A percentile compares a stretch with the other conserved stretches of the same genome.
Evolutionary conservation across 1,284 basidiomycete species (phyloP).

Genomic region (Microstroma glucosiphilum): DNA sequence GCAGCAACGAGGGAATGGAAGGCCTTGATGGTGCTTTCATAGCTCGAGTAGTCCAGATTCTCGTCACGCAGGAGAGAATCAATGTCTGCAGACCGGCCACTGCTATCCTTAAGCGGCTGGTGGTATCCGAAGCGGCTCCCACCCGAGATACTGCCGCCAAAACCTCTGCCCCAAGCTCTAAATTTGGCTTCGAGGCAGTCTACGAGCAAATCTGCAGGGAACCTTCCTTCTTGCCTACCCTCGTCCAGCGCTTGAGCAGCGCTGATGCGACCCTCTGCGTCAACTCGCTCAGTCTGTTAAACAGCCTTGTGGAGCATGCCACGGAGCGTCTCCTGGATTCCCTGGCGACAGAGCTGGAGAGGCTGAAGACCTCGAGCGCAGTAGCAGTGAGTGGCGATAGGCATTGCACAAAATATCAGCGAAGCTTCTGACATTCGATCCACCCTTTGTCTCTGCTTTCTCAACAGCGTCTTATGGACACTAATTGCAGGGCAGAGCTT

Average conservation of each 20-base stretch:
- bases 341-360: conserved; percentile 70
- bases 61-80: conserved; percentile 56
- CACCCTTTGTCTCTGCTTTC: conserved; percentile 11
- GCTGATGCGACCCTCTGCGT: conserved; percentile 46
- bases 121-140: conserved; percentile 46
- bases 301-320: conserved; percentile 72
- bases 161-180: conserved; percentile 23
- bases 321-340: conserved; percentile 70
- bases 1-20: conserved; percentile 59
- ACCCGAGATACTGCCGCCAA: conserved; percentile 19
- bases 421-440: background rate
- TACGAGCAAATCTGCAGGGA: conserved; percentile 38
- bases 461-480: conserved; percentile 59
- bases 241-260: conserved; percentile 42
- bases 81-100: conserved; percentile 95
- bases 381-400: conserved; percentile 16
- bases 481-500: conserved; percentile 76
- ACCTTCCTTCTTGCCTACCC: conserved; percentile 37
- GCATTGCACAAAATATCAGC: background rate
- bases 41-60: conserved; percentile 66
- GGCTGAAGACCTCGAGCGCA: conserved; percentile 71
- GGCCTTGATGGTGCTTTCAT: conserved; percentile 68
- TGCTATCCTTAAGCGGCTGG: conserved; percentile 79
- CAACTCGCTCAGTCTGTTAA: conserved; percentile 59
- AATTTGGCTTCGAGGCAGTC: conserved; percentile 33